phyloP scores from a whole-genome alignment of 352 stramenopile genomes.

The Phytophthora agathidicida region DNA sequence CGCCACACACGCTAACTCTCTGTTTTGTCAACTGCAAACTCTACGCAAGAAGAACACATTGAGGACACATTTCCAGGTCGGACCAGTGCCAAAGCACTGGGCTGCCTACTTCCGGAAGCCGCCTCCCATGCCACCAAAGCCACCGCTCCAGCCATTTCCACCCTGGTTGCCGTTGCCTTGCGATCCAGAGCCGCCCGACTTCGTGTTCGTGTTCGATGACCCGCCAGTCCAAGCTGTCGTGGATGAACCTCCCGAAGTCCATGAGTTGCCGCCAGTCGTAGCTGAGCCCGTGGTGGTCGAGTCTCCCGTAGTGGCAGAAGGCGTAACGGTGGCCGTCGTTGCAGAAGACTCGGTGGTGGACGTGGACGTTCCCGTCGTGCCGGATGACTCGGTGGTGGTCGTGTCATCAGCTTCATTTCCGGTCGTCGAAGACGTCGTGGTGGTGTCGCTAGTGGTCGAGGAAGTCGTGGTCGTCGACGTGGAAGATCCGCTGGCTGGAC shows the following conservation, averaged over 20 bases:
- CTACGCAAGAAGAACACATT: background rate
- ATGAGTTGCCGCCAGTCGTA: background rate
- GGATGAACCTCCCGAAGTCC: constrained; percentile 8
- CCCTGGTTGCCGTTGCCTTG: constrained; percentile 16
- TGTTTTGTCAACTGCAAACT: background rate
- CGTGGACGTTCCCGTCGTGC: background rate
- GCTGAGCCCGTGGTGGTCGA: background rate
- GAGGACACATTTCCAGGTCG: background rate
- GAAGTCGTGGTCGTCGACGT: constrained; percentile 26
- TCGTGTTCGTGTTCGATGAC: constrained; percentile 7
- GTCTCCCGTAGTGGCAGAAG: background rate
- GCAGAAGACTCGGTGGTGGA: constrained; percentile 5
- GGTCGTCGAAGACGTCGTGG: constrained; percentile 7
- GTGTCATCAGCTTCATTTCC: constrained; percentile 12
- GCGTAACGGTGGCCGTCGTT: background rate
- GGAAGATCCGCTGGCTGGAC: constrained; percentile 11
- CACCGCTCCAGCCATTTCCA: constrained; percentile 30
- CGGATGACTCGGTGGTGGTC: constrained; percentile 1
- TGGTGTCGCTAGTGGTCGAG: background rate
- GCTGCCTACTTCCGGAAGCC: constrained; percentile 14
- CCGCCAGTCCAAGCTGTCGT: background rate
- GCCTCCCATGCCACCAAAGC: constrained; percentile 30
- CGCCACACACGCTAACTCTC: background rate
- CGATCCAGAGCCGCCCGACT: constrained; percentile 3
- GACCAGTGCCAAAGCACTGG: too few species aligned